Conservation (phyloP, 2,329 filamentous ascomycete species). For the Aspergillus calidoustus region DNA sequence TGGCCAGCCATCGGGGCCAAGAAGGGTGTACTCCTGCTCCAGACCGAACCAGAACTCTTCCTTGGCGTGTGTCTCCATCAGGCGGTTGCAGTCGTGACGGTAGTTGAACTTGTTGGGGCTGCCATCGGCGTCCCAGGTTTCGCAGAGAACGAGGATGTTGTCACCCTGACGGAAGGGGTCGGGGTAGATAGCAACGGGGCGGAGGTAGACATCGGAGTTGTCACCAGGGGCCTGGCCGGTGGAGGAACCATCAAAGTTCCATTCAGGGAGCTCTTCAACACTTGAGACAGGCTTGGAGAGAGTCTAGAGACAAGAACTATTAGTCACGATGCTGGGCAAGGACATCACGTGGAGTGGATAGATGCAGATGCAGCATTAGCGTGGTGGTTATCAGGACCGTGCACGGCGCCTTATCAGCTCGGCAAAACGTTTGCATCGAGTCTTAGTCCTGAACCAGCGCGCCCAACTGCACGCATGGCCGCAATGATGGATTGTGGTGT, state of each 20-base stretch:
- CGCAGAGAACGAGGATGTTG: conserved; percentile 92
- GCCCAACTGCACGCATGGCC: background rate
- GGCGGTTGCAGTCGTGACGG: conserved; percentile 85
- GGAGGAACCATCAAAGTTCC: conserved; percentile 88
- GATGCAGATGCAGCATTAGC: conserved; percentile 29
- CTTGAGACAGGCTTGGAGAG: conserved; percentile 61
- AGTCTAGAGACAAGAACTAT: conserved; percentile 55
- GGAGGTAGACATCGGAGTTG: conserved; percentile 97
- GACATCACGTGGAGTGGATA: conserved; percentile 34
- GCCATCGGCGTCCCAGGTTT: conserved; percentile 93
- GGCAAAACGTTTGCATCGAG: background rate
- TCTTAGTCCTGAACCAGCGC: background rate
- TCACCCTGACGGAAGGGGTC: conserved; percentile 88
- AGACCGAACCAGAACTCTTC: conserved; percentile 97
- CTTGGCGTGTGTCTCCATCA: conserved; percentile 84
- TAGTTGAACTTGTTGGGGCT: conserved; percentile 98
- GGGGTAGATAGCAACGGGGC: conserved; percentile 84
- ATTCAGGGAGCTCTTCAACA: conserved; percentile 72
- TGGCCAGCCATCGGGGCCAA: conserved; percentile 83
- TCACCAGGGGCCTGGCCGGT: conserved; percentile 90
- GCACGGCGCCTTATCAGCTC: conserved; percentile 34
- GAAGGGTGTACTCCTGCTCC: conserved; percentile 95
- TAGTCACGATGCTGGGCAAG: conserved; percentile 1
- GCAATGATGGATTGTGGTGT: background rate
- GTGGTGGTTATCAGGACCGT: conserved; percentile 27